Evolutionary conservation across 257 asterid genomes (phyloP), one percentile per base, ranked within the genome.

Genomic region (Solanum rostratum): DNA sequence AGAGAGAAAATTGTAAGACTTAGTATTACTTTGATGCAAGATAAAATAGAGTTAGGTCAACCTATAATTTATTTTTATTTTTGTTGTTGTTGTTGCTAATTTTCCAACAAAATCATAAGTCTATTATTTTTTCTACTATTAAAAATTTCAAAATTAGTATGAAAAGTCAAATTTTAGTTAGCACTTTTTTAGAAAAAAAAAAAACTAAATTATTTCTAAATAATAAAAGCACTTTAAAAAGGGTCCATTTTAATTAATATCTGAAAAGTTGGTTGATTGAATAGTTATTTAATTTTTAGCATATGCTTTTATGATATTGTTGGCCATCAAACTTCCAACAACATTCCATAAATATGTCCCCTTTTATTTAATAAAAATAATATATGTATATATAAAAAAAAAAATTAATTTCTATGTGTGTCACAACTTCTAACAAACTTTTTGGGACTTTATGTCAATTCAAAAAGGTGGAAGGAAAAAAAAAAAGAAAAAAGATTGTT

Each of bases 251-350:
- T 37, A 74, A 7, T 74, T 22, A 52, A 29, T 27, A 29, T 9
- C 12, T 24, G 62, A 74, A 46, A 74, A 22, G 39, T 73, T n/a
- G 81, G 59, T 46, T 22, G 30, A 74, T 13, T 46, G n/a, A 22
- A 73, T 45, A 49, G 5, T 73, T 8, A 27, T 13, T 63, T 6
- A 65, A 14, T 0, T 22, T 45, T 6, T 24, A 45, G 59, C 7
- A 74, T 74, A 22, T 74, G 81, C 41, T 74, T 37, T 49, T 74
- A 46, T 49, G n/a, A 12, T 2, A 2, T 76, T 24, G 82, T 16
- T 49, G 85, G 22, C 18, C 68, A 29, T 66, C 85, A 29, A 83
- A 13, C 66, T 66, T 15, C 85, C 85, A 83, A 83, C 85, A 29
- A 66, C 24, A 83, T 27, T 41, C 41, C 60, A 83, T 83, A 66